phyloP scores from a whole-genome alignment of 306 rosid genomes.

The Citrullus amarus region DNA sequence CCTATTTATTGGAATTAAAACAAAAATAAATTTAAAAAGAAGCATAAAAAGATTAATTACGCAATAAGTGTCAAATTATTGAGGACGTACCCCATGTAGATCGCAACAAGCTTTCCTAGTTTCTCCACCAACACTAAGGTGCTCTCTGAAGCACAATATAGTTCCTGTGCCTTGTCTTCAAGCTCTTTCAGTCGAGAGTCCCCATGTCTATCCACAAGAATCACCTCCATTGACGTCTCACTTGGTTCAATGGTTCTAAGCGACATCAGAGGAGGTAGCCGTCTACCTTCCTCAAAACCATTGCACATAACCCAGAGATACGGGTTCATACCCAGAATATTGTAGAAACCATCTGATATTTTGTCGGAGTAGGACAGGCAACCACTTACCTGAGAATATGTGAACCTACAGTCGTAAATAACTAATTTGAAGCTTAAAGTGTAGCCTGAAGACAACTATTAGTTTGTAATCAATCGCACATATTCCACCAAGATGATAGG shows the following conservation, averaged over 20 bases:
- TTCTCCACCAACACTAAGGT: constrained; percentile 62
- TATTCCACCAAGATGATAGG: not conserved
- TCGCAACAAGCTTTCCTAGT: constrained; percentile 86
- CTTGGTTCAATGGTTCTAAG: constrained; percentile 53
- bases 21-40: constrained; percentile 12
- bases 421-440: not conserved
- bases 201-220: constrained; percentile 54
- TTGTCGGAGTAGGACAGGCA: constrained; percentile 84
- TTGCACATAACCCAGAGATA: constrained; percentile 94
- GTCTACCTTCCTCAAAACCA: constrained; percentile 50
- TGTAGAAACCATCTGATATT: constrained; percentile 89
- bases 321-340: constrained; percentile 94
- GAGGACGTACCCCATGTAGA: constrained; percentile 73
- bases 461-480: not conserved
- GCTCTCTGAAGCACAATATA: constrained; percentile 60
- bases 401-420: not conserved
- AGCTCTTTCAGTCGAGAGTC: constrained; percentile 78
- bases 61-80: not conserved
- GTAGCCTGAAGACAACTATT: not conserved
- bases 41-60: not conserved
- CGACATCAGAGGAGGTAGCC: constrained; percentile 51
- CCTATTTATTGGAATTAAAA: constrained; percentile 27
- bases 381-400: constrained; percentile 63
- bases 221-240: constrained; percentile 78
- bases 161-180: constrained; percentile 73